Conservation (phyloP, 768 basidiomycete genomes). For the Termitomyces eurrhizus region DNA sequence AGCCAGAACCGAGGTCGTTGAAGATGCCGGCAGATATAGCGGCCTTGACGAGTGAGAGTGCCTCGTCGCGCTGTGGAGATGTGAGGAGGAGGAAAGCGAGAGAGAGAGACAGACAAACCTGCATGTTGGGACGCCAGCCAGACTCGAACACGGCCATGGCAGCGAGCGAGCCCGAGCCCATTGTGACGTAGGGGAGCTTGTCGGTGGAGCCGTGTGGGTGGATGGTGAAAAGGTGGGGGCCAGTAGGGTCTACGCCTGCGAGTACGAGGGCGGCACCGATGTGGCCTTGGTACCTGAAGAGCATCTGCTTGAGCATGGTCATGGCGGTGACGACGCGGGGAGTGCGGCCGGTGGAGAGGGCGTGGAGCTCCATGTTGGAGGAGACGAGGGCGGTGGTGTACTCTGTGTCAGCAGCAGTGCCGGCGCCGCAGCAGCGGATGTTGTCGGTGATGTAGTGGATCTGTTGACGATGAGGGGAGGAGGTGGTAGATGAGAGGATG, state of each 20-base stretch:
- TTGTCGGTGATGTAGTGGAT: conserved; percentile 96
- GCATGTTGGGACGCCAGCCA: conserved; percentile 77
- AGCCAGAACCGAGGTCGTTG: conserved; percentile 98
- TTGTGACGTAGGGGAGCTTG: conserved; percentile 97
- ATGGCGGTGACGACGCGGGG: conserved; percentile 96
- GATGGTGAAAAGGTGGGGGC: conserved; percentile 93
- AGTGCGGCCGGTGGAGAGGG: conserved; percentile 84
- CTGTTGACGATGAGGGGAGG: conserved; percentile 33
- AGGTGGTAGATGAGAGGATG: no score
- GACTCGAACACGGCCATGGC: conserved; percentile 99
- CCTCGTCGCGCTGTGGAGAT: conserved; percentile 62
- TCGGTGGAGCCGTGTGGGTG: conserved; percentile 97
- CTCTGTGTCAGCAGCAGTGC: conserved; percentile 98
- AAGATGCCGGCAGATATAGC: conserved; percentile 97
- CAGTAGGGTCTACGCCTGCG: conserved; percentile 93
- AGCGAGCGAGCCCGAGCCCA: conserved; percentile 95
- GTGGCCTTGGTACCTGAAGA: conserved; percentile 89
- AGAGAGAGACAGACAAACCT: conserved; percentile 42
- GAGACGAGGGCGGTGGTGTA: conserved; percentile 93
- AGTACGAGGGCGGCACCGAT: conserved; percentile 95
- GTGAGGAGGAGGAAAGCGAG: background rate
- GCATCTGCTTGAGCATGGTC: conserved; percentile 98
- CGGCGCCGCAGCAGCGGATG: conserved; percentile 97
- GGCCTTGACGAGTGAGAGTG: conserved; percentile 75
- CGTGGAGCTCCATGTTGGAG: conserved; percentile 93